These are phyloP conservation scores for Aspergillus aculeatinus DNA, from an alignment of 2,329 filamentous ascomycete species.

Conservation along the genomic window DNA sequence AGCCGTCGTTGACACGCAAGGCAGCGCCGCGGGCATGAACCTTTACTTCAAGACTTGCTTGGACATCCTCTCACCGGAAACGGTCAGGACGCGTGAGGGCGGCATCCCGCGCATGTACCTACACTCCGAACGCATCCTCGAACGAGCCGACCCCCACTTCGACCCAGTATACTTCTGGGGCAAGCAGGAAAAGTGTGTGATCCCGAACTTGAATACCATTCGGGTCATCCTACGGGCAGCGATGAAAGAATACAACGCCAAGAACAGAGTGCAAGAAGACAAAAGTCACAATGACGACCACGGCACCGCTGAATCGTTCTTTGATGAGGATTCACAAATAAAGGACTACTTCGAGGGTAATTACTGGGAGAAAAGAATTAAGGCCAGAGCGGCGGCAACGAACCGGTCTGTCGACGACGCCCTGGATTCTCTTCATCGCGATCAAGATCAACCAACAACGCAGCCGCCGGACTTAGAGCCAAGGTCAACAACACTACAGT, in stretches of 20 bases:
- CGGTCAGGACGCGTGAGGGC: conserved; percentile 25
- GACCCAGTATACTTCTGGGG: conserved; percentile 26
- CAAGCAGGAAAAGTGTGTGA: conserved; percentile 27
- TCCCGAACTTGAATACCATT: conserved; percentile 37
- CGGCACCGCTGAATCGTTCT: no score
- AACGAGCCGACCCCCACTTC: conserved; percentile 27
- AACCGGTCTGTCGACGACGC: no score
- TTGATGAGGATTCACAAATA: no score
- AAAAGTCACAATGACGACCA: no score
- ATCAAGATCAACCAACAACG: no score
- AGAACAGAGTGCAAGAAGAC: background rate
- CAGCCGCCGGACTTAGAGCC: no score
- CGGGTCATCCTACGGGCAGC: conserved; percentile 39
- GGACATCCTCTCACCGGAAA: conserved; percentile 22
- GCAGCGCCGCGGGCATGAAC: conserved; percentile 47
- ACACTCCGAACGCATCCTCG: conserved; percentile 22
- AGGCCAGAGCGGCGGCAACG: no score
- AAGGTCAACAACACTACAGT: no score
- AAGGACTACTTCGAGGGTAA: no score
- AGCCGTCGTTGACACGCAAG: conserved; percentile 53
- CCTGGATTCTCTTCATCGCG: no score
- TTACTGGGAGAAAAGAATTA: no score
- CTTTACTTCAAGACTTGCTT: conserved; percentile 52
- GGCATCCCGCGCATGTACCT: conserved; percentile 30
- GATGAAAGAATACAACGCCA: conserved; percentile 26